A percentile compares a stretch with the other conserved stretches of the same genome.
phyloP scores from a whole-genome alignment of 2,329 filamentous ascomycete genomes.

The Macrophomina pseudophaseolina region DNA sequence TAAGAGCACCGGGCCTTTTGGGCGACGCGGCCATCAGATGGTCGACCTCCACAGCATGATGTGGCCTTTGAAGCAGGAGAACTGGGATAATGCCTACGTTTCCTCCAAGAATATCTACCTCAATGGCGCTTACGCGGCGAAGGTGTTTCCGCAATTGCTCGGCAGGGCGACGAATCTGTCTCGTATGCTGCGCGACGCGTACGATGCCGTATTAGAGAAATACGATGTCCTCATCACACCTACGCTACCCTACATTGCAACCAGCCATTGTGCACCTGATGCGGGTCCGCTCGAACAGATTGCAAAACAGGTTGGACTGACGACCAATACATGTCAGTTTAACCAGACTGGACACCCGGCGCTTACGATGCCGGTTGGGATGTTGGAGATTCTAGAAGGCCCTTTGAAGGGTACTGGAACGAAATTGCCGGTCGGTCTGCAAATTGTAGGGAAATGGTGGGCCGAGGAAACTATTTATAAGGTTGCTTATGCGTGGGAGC shows the following conservation, averaged over 20 bases:
- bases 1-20: slow-evolving; percentile 47
- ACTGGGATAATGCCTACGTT: slow-evolving; percentile 58
- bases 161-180: slow-evolving; percentile 58
- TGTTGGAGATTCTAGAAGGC: slow-evolving; percentile 44
- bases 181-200: slow-evolving; percentile 54
- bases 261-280: slow-evolving; percentile 48
- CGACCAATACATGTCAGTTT: slow-evolving; percentile 62
- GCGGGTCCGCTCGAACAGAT: slow-evolving; percentile 53
- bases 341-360: slow-evolving; percentile 64
- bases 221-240: slow-evolving; percentile 57
- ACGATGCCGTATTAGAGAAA: slow-evolving; percentile 47
- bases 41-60: slow-evolving; percentile 57
- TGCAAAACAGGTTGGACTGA: slow-evolving; percentile 59
- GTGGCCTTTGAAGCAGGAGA: slow-evolving; percentile 53
- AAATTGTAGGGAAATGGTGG: slow-evolving; percentile 60
- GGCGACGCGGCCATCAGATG: slow-evolving; percentile 56
- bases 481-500: slow-evolving; percentile 56
- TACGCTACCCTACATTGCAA: slow-evolving; percentile 55
- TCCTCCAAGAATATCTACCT: slow-evolving; percentile 62
- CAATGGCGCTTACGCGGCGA: slow-evolving; percentile 55
- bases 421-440: slow-evolving; percentile 59
- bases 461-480: slow-evolving; percentile 54
- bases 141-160: slow-evolving; percentile 53
- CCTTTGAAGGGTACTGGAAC: slow-evolving; percentile 28
- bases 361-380: slow-evolving; percentile 58